Conservation (phyloP, 192 early-diverging fungal species). For the Backusella psychrophila region DNA sequence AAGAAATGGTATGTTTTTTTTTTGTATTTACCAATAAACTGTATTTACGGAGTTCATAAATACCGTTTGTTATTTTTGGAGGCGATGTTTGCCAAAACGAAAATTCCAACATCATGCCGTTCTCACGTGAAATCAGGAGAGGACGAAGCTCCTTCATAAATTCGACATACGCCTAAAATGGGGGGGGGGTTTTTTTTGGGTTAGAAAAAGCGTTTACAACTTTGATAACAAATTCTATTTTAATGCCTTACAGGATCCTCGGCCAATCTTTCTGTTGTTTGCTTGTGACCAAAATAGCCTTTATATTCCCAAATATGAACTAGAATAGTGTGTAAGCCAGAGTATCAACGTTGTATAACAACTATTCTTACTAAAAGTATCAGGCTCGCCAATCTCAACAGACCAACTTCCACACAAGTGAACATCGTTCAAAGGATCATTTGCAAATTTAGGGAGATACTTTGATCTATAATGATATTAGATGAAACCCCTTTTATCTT, state of each 20-base stretch:
- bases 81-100: constrained; percentile 86
- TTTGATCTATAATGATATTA: constrained; percentile 48
- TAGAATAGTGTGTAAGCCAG: constrained; percentile 9
- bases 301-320: constrained; percentile 97
- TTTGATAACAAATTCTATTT: too few relatives aligned
- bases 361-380: constrained; percentile 64
- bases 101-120: constrained; percentile 91
- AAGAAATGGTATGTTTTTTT: not conserved
- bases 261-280: constrained; percentile 59
- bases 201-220: not conserved
- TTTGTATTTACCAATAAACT: constrained; percentile 60
- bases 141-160: constrained; percentile 66
- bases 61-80: constrained; percentile 72
- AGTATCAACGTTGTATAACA: too few relatives aligned
- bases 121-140: constrained; percentile 74
- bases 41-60: constrained; percentile 92
- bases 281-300: constrained; percentile 79
- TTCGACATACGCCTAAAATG: constrained; percentile 52
- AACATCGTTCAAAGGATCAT: constrained; percentile 69
- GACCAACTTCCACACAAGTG: constrained; percentile 90
- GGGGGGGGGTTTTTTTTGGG: too few relatives aligned
- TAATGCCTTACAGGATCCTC: constrained; percentile 61
- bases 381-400: constrained; percentile 83
- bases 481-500: too few relatives aligned
- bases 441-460: constrained; percentile 74